Conservation (phyloP, 1,139 yeast genomes). For the Diutina mesorugosa region DNA sequence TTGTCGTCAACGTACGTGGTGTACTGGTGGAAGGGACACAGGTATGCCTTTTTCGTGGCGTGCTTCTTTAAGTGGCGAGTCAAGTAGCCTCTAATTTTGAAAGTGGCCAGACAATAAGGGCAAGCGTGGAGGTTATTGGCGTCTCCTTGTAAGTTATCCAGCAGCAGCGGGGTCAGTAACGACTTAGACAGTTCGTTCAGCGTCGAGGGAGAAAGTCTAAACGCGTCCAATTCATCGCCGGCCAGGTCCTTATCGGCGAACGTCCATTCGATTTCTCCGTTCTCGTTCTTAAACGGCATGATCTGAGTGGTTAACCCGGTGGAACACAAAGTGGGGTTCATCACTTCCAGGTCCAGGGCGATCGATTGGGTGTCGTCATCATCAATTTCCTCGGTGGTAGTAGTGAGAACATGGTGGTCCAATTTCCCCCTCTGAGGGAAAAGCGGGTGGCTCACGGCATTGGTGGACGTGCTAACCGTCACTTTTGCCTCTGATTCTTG, state of each 20-base stretch:
- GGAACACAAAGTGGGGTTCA: conserved; percentile 20
- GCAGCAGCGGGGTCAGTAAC: not conserved
- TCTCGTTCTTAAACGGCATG: conserved; percentile 35
- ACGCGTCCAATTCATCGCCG: conserved; percentile 17
- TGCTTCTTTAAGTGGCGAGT: conserved; percentile 47
- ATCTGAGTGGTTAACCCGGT: conserved; percentile 35
- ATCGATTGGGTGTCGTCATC: not conserved
- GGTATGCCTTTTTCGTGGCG: conserved; percentile 34
- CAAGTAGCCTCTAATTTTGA: conserved; percentile 43
- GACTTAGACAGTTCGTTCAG: not conserved
- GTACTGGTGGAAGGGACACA: conserved; percentile 37
- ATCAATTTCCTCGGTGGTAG: not conserved
- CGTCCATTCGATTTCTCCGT: conserved; percentile 49
- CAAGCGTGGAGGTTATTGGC: conserved; percentile 18
- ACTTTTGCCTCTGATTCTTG: too few relatives aligned
- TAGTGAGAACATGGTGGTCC: not conserved
- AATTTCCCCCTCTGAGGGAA: not conserved
- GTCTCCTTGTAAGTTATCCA: not conserved
- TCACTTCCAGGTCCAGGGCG: not conserved
- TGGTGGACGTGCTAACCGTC: too few relatives aligned
- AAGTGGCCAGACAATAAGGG: conserved; percentile 30
- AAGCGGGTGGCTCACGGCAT: not conserved
- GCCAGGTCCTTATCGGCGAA: conserved; percentile 27
- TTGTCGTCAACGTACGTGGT: conserved; percentile 10
- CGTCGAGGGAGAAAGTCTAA: conserved; percentile 4